Conservation (phyloP, 495 filamentous ascomycete genomes). For the Penicillium odoratum region DNA sequence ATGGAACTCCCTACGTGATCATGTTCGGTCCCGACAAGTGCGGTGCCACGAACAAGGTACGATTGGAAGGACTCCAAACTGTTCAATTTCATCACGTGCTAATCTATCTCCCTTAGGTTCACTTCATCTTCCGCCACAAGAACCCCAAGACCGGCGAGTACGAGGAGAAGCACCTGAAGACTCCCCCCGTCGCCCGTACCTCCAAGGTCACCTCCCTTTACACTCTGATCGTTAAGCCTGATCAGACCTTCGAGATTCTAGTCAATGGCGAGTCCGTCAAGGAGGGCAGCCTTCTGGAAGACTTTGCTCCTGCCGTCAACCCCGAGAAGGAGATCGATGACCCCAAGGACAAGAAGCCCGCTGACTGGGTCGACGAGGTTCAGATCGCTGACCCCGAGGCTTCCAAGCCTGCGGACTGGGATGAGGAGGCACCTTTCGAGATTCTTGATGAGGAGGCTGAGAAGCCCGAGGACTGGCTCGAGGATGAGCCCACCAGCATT, state of each 20-base stretch:
- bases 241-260: constrained; percentile 91
- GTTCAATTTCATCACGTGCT: constrained; percentile 3
- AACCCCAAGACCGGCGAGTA: constrained; percentile 99
- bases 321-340: constrained; percentile 96
- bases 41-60: constrained; percentile 94
- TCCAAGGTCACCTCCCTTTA: constrained; percentile 91
- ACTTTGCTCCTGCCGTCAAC: constrained; percentile 92
- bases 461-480: constrained; percentile 94
- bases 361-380: constrained; percentile 91
- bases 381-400: constrained; percentile 90
- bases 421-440: constrained; percentile 97
- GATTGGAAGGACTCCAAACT: neutral
- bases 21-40: constrained; percentile 99
- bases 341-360: constrained; percentile 90
- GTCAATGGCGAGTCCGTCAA: constrained; percentile 84
- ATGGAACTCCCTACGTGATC: constrained; percentile 95
- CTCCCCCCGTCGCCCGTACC: constrained; percentile 80
- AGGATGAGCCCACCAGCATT: constrained; percentile 80
- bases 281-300: constrained; percentile 88
- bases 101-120: constrained; percentile 55
- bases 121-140: constrained; percentile 99
- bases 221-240: constrained; percentile 91
- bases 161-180: constrained; percentile 97
- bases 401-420: constrained; percentile 97
- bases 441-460: constrained; percentile 90